Percentiles rank a stretch among this genome's conserved stretches.
phyloP scores from a whole-genome alignment of 495 filamentous ascomycete genomes.

The Penicillium bovifimosum region DNA sequence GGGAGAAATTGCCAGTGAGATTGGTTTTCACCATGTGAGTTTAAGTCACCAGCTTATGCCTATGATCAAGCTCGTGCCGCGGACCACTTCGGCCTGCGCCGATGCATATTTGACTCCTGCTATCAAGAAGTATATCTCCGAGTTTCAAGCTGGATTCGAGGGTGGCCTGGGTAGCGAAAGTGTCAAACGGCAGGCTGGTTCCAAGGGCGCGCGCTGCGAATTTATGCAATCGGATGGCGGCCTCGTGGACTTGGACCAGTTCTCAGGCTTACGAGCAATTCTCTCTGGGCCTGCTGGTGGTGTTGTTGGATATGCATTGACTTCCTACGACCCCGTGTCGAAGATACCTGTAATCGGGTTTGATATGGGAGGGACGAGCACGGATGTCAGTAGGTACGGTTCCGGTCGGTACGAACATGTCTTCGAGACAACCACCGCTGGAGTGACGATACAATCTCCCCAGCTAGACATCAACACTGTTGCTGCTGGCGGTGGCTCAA shows the following conservation, averaged over 20 bases:
- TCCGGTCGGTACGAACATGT: conserved; percentile 82
- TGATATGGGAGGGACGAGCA: conserved; percentile 91
- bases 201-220: conserved; percentile 45
- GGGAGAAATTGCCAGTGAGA: conserved; percentile 22
- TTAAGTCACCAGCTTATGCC: conserved; percentile 58
- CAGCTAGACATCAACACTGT: conserved; percentile 96
- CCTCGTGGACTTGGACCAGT: conserved; percentile 41
- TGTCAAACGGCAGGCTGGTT: conserved; percentile 15
- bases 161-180: conserved; percentile 26
- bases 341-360: conserved; percentile 87
- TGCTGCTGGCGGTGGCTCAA: conserved; percentile 83
- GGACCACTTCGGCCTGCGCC: conserved; percentile 81
- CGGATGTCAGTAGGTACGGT: conserved; percentile 75
- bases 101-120: conserved; percentile 91
- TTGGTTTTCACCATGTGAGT: conserved; percentile 49
- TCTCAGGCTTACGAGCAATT: conserved; percentile 48
- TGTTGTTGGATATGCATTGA: conserved; percentile 84
- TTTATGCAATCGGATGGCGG: conserved; percentile 50
- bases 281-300: conserved; percentile 55
- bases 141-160: conserved; percentile 65
- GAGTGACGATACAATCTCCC: conserved; percentile 87
- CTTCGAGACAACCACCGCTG: conserved; percentile 90
- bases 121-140: conserved; percentile 81
- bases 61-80: conserved; percentile 63
- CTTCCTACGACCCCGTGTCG: conserved; percentile 73